A percentile compares a stretch with the other conserved stretches of the same genome.
Conservation (phyloP, 1,284 basidiomycete species). For the Xerocomus amazonicus region DNA sequence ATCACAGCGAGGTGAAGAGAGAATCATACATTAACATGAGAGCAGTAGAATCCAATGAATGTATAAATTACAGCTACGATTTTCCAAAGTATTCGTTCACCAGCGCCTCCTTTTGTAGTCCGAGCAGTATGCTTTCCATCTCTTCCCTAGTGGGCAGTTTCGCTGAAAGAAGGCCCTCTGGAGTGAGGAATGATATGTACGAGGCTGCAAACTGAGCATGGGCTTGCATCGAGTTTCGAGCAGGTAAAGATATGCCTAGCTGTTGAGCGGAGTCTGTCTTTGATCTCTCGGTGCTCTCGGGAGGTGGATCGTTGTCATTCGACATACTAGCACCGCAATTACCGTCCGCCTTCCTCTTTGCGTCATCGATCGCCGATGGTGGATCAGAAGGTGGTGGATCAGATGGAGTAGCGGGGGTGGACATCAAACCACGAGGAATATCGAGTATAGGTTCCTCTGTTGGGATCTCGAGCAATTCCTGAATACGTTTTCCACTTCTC, state of each 20-base stretch:
- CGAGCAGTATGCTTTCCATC: slow-evolving; percentile 77
- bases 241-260: slow-evolving; percentile 12
- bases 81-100: slow-evolving; percentile 75
- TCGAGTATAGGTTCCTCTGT: slow-evolving; percentile 49
- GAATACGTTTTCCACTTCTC: slow-evolving; percentile 82
- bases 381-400: slow-evolving; percentile 21
- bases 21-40: not conserved
- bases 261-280: slow-evolving; percentile 12
- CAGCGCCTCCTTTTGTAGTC: slow-evolving; percentile 76
- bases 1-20: not conserved
- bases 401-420: slow-evolving; percentile 17
- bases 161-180: slow-evolving; percentile 72
- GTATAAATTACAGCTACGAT: slow-evolving; percentile 18
- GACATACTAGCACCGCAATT: slow-evolving; percentile 42
- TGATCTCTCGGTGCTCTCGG: slow-evolving; percentile 23
- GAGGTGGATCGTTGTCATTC: slow-evolving; percentile 8
- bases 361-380: slow-evolving; percentile 15
- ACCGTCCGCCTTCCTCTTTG: slow-evolving; percentile 53
- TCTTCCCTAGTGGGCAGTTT: slow-evolving; percentile 72
- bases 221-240: slow-evolving; percentile 34
- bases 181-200: slow-evolving; percentile 72
- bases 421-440: slow-evolving; percentile 38
- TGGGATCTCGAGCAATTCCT: slow-evolving; percentile 54
- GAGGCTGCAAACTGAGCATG: slow-evolving; percentile 60
- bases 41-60: slow-evolving; percentile 7